phyloP scores from a whole-genome alignment of 768 basidiomycete genomes.

The Leccinum imitatum region DNA sequence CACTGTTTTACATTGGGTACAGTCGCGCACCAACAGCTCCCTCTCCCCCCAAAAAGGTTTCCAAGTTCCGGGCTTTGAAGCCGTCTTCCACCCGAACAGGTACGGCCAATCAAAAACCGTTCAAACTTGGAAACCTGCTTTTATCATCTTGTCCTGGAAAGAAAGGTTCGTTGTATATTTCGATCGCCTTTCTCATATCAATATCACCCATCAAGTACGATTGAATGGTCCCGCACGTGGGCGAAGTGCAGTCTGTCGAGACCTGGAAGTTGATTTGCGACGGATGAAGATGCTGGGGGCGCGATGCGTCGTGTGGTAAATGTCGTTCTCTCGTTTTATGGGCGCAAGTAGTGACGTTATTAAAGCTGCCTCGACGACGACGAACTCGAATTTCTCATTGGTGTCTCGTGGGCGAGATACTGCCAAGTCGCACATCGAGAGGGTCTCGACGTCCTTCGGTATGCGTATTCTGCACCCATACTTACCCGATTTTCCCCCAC shows the following conservation, averaged over 20 bases:
- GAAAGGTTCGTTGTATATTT: constrained; percentile 55
- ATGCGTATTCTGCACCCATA: constrained; percentile 10
- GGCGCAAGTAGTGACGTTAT: background rate
- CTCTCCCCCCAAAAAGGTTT: constrained; percentile 14
- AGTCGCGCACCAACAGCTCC: constrained; percentile 22
- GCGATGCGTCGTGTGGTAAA: constrained; percentile 78
- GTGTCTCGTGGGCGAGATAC: constrained; percentile 86
- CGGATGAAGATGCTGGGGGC: constrained; percentile 76
- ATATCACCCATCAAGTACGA: constrained; percentile 47
- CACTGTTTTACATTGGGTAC: background rate
- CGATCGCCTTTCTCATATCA: background rate
- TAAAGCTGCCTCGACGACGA: constrained; percentile 79
- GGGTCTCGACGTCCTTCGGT: constrained; percentile 83
- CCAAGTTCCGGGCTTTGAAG: constrained; percentile 13
- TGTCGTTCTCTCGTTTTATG: background rate
- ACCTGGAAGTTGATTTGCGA: constrained; percentile 71
- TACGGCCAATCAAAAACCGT: constrained; percentile 18
- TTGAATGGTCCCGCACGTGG: constrained; percentile 75
- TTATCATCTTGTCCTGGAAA: constrained; percentile 95
- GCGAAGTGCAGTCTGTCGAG: constrained; percentile 78
- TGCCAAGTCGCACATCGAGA: constrained; percentile 53
- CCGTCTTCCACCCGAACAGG: constrained; percentile 8
- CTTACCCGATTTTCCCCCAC: too few relatives aligned
- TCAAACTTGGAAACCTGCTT: constrained; percentile 76
- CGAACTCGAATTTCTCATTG: constrained; percentile 75